Conservation (phyloP, 2,329 filamentous ascomycete species). For the Colletotrichum truncatum region DNA sequence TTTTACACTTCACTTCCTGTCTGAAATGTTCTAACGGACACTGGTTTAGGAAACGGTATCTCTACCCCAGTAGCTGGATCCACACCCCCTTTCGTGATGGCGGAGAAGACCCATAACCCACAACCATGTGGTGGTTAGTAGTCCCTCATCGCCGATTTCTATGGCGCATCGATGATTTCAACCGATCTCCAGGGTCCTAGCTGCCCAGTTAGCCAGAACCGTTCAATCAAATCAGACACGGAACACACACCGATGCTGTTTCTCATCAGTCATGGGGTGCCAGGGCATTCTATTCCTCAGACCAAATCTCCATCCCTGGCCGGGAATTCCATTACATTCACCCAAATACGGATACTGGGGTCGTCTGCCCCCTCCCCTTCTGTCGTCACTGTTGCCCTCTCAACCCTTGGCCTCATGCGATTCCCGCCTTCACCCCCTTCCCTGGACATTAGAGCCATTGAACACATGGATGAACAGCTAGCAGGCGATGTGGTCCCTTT, state of each 20-base stretch:
- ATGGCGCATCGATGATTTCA: conserved; percentile 24
- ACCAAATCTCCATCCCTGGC: conserved; percentile 7
- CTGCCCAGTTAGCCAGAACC: not conserved
- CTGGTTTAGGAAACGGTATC: too few relatives aligned
- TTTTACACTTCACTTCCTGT: not conserved
- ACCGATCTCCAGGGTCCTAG: conserved; percentile 29
- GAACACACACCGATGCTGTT: conserved; percentile 22
- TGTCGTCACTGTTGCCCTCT: not conserved
- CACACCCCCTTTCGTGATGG: not conserved
- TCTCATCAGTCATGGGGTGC: conserved; percentile 17
- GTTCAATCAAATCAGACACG: conserved; percentile 18
- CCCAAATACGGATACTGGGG: not conserved
- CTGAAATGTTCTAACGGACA: not conserved
- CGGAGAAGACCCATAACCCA: not conserved
- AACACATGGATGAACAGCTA: too few relatives aligned
- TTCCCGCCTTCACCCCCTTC: not conserved
- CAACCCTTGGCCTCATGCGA: not conserved
- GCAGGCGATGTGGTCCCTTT: too few relatives aligned
- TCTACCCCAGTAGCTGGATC: not conserved
- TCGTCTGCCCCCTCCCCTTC: not conserved
- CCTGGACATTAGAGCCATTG: too few relatives aligned
- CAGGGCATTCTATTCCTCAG: not conserved
- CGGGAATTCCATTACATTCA: conserved; percentile 7
- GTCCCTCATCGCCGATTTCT: conserved; percentile 26
- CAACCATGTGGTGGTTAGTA: conserved; percentile 20